Conservation (phyloP, 345 rosid genomes). For the Dimocarpus longan region DNA sequence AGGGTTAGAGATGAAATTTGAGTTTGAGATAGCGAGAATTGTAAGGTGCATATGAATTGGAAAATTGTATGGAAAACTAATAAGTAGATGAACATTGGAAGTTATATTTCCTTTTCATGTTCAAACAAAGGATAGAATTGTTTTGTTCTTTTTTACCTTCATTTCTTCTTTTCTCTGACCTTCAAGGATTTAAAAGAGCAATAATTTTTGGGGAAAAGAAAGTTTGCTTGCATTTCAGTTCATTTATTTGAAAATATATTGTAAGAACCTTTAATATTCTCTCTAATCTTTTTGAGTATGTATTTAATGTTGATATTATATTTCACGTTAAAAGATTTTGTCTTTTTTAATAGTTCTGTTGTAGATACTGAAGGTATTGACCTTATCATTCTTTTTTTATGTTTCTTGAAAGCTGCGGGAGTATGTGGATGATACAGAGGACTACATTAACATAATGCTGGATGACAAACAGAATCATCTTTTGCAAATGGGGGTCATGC, state of each 20-base stretch:
- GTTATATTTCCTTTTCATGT: not conserved
- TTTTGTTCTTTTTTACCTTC: not conserved
- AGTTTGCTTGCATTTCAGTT: not conserved
- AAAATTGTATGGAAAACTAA: not conserved
- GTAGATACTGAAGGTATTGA: not conserved
- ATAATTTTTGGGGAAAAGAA: not conserved
- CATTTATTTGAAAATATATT: not conserved
- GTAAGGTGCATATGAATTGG: not conserved
- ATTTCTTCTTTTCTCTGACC: not conserved
- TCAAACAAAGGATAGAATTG: not conserved
- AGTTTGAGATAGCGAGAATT: not conserved
- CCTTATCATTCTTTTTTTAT: slow-evolving; percentile 16
- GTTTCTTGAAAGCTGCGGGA: slow-evolving; percentile 68
- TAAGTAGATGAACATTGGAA: not conserved
- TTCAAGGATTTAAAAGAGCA: not conserved
- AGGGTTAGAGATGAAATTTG: not conserved
- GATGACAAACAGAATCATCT: slow-evolving; percentile 97
- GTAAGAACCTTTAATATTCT: not conserved
- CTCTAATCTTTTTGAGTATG: not conserved
- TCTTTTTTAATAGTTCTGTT: not conserved
- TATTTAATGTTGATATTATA: not conserved
- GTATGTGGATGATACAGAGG: slow-evolving; percentile 94
- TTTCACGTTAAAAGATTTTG: too few species aligned
- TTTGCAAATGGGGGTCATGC: slow-evolving; percentile 93
- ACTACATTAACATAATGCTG: slow-evolving; percentile 92